Evolutionary conservation across 106 monocot genomes (phyloP).

Genomic region (Dendrobium nobile): DNA sequence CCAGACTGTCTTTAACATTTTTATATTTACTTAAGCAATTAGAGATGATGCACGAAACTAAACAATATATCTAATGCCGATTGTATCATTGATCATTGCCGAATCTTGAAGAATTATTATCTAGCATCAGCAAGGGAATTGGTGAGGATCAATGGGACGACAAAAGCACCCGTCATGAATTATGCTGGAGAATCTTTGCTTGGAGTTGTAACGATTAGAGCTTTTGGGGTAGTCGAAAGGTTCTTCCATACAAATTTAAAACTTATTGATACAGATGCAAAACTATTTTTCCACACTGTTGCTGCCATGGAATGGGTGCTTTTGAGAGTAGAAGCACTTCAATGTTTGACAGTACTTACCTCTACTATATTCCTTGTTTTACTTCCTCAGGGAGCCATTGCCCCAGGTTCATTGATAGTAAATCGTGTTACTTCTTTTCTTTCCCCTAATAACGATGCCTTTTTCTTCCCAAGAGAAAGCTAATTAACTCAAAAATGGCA

Average conservation of each 20-base stretch:
- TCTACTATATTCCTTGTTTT: conserved; percentile 46
- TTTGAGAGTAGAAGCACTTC: conserved; percentile 51
- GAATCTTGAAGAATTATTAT: conserved; percentile 47
- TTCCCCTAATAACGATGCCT: background rate
- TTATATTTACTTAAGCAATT: background rate
- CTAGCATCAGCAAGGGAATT: conserved; percentile 63
- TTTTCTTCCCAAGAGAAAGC: background rate
- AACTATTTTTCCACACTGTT: conserved; percentile 54
- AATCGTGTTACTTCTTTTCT: background rate
- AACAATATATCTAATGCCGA: background rate
- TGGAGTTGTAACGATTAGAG: conserved; percentile 59
- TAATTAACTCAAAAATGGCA: background rate
- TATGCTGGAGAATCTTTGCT: conserved; percentile 50
- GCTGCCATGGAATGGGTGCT: conserved; percentile 67
- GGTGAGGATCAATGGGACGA: conserved; percentile 79
- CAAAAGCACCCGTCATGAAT: conserved; percentile 75
- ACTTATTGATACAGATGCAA: conserved; percentile 60
- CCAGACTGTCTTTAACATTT: background rate
- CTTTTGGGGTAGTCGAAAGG: conserved; percentile 30
- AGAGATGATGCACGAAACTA: too few species aligned
- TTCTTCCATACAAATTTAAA: conserved; percentile 48
- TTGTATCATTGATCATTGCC: background rate
- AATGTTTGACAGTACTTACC: conserved; percentile 42
- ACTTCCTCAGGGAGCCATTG: conserved; percentile 33
- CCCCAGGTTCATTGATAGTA: conserved; percentile 30